Evolutionary conservation across 768 basidiomycete species (phyloP).

Genomic region (Hydnomerulius pinastri): DNA sequence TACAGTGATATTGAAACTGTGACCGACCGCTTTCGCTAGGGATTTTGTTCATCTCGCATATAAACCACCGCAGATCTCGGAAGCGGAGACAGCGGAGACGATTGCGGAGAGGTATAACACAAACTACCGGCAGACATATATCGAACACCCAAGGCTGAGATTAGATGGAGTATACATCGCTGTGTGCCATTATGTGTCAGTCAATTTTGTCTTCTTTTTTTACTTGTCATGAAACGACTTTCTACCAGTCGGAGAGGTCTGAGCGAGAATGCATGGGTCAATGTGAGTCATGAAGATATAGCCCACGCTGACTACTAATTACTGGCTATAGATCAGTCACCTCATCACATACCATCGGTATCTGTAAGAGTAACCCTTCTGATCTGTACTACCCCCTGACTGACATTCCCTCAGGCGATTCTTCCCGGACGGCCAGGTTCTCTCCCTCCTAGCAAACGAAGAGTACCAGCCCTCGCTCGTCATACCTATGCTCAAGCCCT

Average conservation of each 20-base stretch:
- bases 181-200: constrained; percentile 85
- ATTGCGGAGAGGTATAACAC: constrained; percentile 54
- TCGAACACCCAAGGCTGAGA: constrained; percentile 84
- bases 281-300: constrained; percentile 49
- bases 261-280: constrained; percentile 86
- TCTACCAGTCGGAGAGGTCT: constrained; percentile 52
- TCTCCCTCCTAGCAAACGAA: constrained; percentile 84
- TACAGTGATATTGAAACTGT: not conserved
- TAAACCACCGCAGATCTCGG: constrained; percentile 71
- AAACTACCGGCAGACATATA: constrained; percentile 75
- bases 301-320: constrained; percentile 5
- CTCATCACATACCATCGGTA: constrained; percentile 93
- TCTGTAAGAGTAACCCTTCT: constrained; percentile 53
- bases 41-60: constrained; percentile 66
- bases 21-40: constrained; percentile 41
- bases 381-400: not conserved
- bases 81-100: constrained; percentile 46
- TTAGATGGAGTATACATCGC: constrained; percentile 91
- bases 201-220: constrained; percentile 9
- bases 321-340: constrained; percentile 62
- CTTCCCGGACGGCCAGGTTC: constrained; percentile 81
- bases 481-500: constrained; percentile 75
- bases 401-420: constrained; percentile 61
- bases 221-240: constrained; percentile 6
- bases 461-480: constrained; percentile 68